Base-by-base conservation (phyloP, 2,329 filamentous ascomycete species). In the Monosporascus ibericus region DNA sequence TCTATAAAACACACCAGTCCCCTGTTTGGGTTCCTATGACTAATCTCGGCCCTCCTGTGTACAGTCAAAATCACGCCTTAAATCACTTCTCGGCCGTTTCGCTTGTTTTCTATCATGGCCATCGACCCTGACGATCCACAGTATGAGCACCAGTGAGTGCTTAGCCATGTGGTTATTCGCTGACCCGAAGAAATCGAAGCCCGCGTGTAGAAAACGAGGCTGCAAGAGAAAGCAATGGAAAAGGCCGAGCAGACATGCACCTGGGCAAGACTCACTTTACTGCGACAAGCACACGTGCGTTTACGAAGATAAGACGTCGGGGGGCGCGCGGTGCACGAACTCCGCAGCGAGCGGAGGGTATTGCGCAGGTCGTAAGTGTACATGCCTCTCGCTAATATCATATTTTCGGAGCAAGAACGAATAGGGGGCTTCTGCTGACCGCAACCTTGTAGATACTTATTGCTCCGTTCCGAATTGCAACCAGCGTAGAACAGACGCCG, bases 251-350 rank as follows among this genome's bases (percentile, higher is more conserved):
- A 50, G 44, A 14, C 51, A 40, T 39, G 20, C 14, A 27, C 14
- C n/a, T 25, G 42, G 42, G 6, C 48, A 44, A 27, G 40, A 25
- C 46, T 48, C 52, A 6, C 40, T 48, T 11, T 60, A 54, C 48
- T 60, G 59, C 52, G 36, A 22, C 4, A 51, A 42, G 7, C 57
- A 60, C 53, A 48, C 50, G 42, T 60, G 59, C 52, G 47, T 14
- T 25, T 42, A 57, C 40, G 44, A 47, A 18, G 51, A 22, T 5
- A 27, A 17, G 5, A 34, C 9, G 11, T 34, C 30, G 11, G 24
- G n/a, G 7, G 42, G 22, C 14, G 22, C 25, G 4, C 42, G 42
- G 17, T 46, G 42, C 42, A 25, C 42, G 17, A 24, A 17, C 22
- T 46, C 15, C 25, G 11, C 24, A n/a, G 9, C 5, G 17, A 15